Evolutionary conservation across 2,329 filamentous ascomycete genomes (phyloP).

Genomic region (Rachicladosporium sp.): DNA sequence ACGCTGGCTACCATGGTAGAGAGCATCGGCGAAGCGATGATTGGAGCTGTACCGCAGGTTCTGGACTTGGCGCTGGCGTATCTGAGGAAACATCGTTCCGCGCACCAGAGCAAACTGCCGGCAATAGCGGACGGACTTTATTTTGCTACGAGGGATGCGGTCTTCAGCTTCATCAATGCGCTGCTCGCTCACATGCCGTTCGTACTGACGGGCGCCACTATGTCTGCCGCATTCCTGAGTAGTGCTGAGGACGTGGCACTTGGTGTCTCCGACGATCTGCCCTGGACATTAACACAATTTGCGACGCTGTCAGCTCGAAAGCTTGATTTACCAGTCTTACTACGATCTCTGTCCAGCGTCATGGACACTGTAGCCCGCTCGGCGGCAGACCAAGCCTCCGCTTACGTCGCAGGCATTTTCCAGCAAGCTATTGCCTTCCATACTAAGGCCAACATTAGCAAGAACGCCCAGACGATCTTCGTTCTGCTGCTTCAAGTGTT

Average conservation of each 20-base stretch:
- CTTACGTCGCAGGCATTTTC: conserved; percentile 35
- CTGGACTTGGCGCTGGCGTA: conserved; percentile 62
- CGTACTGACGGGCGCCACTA: conserved; percentile 69
- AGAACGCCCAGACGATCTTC: conserved; percentile 59
- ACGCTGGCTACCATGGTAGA: conserved; percentile 84
- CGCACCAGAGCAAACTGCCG: conserved; percentile 39
- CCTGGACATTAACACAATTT: conserved; percentile 34
- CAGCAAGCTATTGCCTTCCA: conserved; percentile 63
- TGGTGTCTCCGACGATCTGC: too few species aligned
- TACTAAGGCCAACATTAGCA: conserved; percentile 64
- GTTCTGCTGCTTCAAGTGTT: conserved; percentile 44
- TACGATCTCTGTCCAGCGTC: conserved; percentile 59
- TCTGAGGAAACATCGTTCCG: conserved; percentile 34
- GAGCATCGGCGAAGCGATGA: conserved; percentile 72
- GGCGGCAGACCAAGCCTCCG: conserved; percentile 20
- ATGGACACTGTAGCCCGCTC: conserved; percentile 46
- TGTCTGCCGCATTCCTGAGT: conserved; percentile 56
- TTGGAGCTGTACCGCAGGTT: conserved; percentile 67
- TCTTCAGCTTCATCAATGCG: conserved; percentile 66
- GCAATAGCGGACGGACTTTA: too few species aligned
- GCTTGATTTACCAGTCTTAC: conserved; percentile 63
- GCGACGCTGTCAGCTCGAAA: conserved; percentile 64
- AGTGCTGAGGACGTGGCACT: conserved; percentile 6
- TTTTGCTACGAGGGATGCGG: conserved; percentile 52
- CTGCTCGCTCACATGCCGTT: conserved; percentile 76